These are phyloP conservation scores for Xylaria sp. DNA, from an alignment of 2,329 filamentous ascomycete genomes.

Conservation along the genomic window DNA sequence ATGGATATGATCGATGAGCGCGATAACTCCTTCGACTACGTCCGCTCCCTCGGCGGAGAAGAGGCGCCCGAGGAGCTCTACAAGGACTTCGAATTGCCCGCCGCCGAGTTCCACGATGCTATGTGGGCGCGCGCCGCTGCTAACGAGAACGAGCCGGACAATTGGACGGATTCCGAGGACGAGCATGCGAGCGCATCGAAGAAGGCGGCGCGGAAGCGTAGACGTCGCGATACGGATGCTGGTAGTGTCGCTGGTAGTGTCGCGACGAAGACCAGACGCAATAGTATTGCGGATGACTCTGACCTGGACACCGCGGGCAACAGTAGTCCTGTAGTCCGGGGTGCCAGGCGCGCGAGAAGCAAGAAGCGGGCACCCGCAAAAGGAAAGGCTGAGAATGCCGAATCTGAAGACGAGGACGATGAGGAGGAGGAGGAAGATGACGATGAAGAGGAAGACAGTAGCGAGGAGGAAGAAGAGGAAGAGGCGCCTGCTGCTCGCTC, in stretches of 20 bases:
- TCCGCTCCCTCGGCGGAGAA: conserved; percentile 19
- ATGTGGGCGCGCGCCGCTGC: conserved; percentile 44
- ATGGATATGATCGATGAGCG: conserved; percentile 80
- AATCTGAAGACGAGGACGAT: not conserved
- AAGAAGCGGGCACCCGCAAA: conserved; percentile 34
- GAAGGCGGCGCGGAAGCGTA: conserved; percentile 38
- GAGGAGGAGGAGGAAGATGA: not conserved
- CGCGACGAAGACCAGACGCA: conserved; percentile 39
- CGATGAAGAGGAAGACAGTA: not conserved
- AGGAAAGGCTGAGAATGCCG: not conserved
- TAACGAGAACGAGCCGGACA: conserved; percentile 45
- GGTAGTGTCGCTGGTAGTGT: conserved; percentile 44
- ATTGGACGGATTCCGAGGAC: conserved; percentile 41
- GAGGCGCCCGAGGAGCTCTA: conserved; percentile 52
- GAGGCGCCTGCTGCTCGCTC: conserved; percentile 24
- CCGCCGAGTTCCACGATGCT: conserved; percentile 40
- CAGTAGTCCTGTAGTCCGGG: conserved; percentile 37
- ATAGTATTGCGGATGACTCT: conserved; percentile 49
- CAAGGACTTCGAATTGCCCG: conserved; percentile 60
- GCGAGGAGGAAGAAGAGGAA: conserved; percentile 20
- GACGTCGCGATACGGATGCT: conserved; percentile 38
- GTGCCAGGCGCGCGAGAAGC: conserved; percentile 40
- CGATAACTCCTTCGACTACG: conserved; percentile 54
- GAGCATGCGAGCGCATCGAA: conserved; percentile 35
- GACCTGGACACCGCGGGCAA: conserved; percentile 42